Conservation (phyloP, 1,284 basidiomycete species). For the Spongispora temasekensis region DNA sequence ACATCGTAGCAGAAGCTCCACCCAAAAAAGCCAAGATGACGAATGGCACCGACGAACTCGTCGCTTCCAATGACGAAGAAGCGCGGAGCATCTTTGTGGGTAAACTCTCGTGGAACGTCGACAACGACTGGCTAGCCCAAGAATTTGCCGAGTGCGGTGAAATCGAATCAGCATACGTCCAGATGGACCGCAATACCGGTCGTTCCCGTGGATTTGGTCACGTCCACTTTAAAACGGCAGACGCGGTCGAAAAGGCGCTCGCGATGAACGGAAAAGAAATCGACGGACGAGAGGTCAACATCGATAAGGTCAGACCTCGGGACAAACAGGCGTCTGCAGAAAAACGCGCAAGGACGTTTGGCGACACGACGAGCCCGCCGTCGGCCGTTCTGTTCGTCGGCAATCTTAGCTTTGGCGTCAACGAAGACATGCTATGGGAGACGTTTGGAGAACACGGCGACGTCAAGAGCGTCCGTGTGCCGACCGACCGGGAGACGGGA, state of each 20-base stretch:
- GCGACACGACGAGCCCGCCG: slow-evolving; percentile 71
- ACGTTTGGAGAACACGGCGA: slow-evolving; percentile 90
- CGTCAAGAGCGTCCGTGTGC: slow-evolving; percentile 87
- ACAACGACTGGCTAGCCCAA: slow-evolving; percentile 92
- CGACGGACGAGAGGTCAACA: slow-evolving; percentile 87
- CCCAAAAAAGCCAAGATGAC: slow-evolving; percentile 85
- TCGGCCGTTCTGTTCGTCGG: slow-evolving; percentile 87
- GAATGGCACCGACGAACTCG: slow-evolving; percentile 51
- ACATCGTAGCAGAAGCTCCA: slow-evolving; percentile 57
- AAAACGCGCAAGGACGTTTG: slow-evolving; percentile 77
- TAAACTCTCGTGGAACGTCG: slow-evolving; percentile 94
- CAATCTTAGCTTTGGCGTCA: slow-evolving; percentile 81
- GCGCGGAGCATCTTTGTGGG: slow-evolving; percentile 90
- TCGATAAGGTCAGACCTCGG: slow-evolving; percentile 78
- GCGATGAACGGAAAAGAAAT: slow-evolving; percentile 82
- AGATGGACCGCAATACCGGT: slow-evolving; percentile 88
- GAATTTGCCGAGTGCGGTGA: slow-evolving; percentile 92
- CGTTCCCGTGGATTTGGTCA: slow-evolving; percentile 93
- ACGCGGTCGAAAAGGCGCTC: slow-evolving; percentile 79
- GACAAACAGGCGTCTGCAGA: slow-evolving; percentile 59
- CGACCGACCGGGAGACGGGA: slow-evolving; percentile 92
- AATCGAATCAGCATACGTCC: slow-evolving; percentile 85
- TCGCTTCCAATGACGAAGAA: slow-evolving; percentile 50
- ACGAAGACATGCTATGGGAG: slow-evolving; percentile 90
- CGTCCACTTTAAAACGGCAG: slow-evolving; percentile 85